Conservation (phyloP, 192 early-diverging fungal genomes). For the Coemansia interrupta region DNA sequence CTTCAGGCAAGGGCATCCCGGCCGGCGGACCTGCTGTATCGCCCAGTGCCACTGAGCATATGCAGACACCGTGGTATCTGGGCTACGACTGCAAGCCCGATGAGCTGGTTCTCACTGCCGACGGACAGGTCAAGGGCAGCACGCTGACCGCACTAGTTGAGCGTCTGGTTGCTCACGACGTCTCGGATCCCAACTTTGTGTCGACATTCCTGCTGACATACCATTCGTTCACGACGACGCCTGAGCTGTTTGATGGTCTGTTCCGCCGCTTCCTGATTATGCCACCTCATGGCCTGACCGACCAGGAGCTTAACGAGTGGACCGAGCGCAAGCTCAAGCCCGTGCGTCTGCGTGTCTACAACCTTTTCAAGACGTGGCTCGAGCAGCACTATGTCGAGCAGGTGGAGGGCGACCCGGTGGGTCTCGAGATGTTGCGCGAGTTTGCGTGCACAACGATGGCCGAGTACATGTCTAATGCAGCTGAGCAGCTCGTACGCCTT, state of each 20-base stretch:
- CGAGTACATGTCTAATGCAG: constrained; percentile 65
- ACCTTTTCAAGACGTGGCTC: constrained; percentile 93
- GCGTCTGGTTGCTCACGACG: constrained; percentile 86
- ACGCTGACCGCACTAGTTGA: constrained; percentile 82
- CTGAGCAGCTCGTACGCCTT: constrained; percentile 68
- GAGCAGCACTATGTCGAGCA: constrained; percentile 85
- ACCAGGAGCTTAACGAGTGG: constrained; percentile 73
- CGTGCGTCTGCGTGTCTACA: constrained; percentile 91
- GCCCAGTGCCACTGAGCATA: constrained; percentile 8
- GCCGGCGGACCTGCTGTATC: constrained; percentile 3
- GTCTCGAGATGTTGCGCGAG: constrained; percentile 65
- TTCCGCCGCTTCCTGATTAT: constrained; percentile 73
- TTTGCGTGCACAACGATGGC: constrained; percentile 74
- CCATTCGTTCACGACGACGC: constrained; percentile 82
- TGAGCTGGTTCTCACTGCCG: constrained; percentile 80
- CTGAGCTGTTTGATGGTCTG: constrained; percentile 71
- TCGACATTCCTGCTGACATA: constrained; percentile 91
- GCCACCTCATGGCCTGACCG: constrained; percentile 64
- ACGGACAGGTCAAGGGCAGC: constrained; percentile 86
- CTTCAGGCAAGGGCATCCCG: constrained; percentile 23
- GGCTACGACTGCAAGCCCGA: constrained; percentile 68
- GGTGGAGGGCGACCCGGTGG: constrained; percentile 65
- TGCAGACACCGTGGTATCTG: constrained; percentile 72
- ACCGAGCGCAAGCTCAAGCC: constrained; percentile 80
- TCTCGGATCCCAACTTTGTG: constrained; percentile 74